These are phyloP conservation scores for Clitoria ternatea DNA, from an alignment of 306 rosid species.

Conservation along the genomic window DNA sequence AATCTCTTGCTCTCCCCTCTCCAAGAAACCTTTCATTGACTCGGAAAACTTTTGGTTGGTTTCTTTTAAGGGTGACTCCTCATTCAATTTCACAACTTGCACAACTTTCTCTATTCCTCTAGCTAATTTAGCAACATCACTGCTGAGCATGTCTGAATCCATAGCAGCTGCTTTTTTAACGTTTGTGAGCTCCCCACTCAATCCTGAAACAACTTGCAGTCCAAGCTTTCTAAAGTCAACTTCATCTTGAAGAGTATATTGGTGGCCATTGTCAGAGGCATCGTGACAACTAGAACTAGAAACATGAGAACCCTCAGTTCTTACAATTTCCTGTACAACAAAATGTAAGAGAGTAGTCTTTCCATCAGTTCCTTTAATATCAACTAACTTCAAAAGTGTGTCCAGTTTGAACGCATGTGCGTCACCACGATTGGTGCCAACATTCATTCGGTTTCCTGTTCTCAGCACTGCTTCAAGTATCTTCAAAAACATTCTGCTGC, in stretches of 20 bases:
- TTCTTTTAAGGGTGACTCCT: conserved; percentile 45
- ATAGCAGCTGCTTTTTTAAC: conserved; percentile 85
- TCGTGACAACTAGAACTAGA: conserved; percentile 37
- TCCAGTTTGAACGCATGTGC: conserved; percentile 93
- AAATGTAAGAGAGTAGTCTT: conserved; percentile 87
- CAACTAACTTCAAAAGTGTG: conserved; percentile 84
- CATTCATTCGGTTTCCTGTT: conserved; percentile 92
- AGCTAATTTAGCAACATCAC: conserved; percentile 65
- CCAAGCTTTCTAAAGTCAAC: conserved; percentile 68
- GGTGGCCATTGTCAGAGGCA: conserved; percentile 30
- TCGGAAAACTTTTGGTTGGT: conserved; percentile 50
- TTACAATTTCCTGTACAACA: conserved; percentile 79
- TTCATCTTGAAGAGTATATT: conserved; percentile 56
- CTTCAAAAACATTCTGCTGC: conserved; percentile 75
- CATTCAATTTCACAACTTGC: conserved; percentile 54
- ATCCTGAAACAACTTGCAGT: conserved; percentile 84
- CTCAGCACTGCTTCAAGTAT: conserved; percentile 89
- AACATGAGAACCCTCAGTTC: conserved; percentile 71
- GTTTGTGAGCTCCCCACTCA: conserved; percentile 76
- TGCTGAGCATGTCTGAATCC: conserved; percentile 70
- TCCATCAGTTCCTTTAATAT: conserved; percentile 77
- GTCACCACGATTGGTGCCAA: conserved; percentile 90
- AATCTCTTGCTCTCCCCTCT: conserved; percentile 64
- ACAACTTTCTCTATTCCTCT: conserved; percentile 56
- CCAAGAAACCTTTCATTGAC: conserved; percentile 62